Conservation (phyloP, 129 eudicot species). For the Deinandra increscens region DNA sequence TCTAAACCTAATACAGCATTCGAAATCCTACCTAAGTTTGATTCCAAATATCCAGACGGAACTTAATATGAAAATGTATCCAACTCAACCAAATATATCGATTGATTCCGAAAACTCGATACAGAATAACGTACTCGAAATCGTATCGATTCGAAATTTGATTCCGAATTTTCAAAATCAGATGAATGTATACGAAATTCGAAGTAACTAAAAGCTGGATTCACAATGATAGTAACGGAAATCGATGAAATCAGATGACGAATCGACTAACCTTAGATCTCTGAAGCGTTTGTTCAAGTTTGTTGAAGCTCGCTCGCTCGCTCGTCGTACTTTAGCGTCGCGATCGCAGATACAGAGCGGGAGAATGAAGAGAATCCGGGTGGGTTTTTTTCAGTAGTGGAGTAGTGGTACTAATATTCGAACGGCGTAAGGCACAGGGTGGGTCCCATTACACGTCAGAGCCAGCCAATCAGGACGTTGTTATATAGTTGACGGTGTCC, state of each 20-base stretch:
- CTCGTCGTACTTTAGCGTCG: slow-evolving; percentile 15
- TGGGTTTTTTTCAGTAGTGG: not conserved
- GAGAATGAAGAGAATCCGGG: slow-evolving; percentile 17
- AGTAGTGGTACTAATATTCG: not conserved
- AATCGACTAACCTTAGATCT: slow-evolving; percentile 36
- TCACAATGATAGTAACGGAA: not conserved
- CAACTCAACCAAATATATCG: not conserved
- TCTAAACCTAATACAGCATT: not conserved
- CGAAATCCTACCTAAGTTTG: not conserved
- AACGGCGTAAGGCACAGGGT: slow-evolving; percentile 7
- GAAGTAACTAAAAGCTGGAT: slow-evolving; percentile 14
- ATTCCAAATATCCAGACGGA: not conserved
- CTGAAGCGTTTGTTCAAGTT: slow-evolving; percentile 18
- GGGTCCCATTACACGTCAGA: slow-evolving; percentile 18
- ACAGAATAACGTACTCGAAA: not conserved
- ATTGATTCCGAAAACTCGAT: slow-evolving; percentile 5
- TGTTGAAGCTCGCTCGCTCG: slow-evolving; percentile 17
- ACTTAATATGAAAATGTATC: not conserved
- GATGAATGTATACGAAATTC: not conserved
- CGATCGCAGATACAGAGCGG: not conserved
- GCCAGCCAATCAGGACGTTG: slow-evolving; percentile 36
- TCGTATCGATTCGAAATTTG: not conserved
- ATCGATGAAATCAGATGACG: not conserved
- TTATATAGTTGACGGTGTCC: not conserved
- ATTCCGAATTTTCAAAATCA: not conserved